A percentile compares a stretch with the other conserved stretches of the same genome.
Evolutionary conservation across 1,284 basidiomycete genomes (phyloP).

Genomic region (Malassezia dermatis): DNA sequence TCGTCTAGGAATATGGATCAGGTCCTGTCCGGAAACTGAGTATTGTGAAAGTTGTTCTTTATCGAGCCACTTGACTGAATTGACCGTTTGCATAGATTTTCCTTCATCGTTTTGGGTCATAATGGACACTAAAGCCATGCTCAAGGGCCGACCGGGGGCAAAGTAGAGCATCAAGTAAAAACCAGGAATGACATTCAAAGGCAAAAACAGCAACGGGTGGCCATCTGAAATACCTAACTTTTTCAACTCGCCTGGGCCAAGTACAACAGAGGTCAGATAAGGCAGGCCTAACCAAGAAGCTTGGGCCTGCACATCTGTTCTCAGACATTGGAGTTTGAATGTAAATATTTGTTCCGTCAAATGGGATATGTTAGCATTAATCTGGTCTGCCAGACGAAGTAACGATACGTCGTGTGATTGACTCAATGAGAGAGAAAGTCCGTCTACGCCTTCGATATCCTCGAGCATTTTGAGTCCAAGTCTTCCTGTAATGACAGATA

Average conservation of each 20-base stretch:
- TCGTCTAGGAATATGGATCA: background rate
- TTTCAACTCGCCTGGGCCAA: constrained; percentile 6
- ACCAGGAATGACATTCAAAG: background rate
- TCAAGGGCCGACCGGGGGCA: background rate
- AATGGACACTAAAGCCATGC: constrained; percentile 9
- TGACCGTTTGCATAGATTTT: constrained; percentile 8
- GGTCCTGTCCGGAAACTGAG: background rate
- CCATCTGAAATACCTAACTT: constrained; percentile 7
- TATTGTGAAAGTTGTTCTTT: background rate
- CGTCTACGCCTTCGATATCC: background rate
- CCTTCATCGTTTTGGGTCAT: constrained; percentile 1
- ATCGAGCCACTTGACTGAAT: constrained; percentile 16
- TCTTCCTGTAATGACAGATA: constrained; percentile 5
- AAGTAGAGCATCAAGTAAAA: constrained; percentile 8
- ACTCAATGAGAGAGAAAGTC: background rate
- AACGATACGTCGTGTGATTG: background rate
- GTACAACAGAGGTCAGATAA: background rate
- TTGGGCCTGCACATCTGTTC: background rate
- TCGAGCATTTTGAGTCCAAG: constrained; percentile 9
- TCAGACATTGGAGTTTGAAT: constrained; percentile 6
- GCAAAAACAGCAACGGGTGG: constrained; percentile 10
- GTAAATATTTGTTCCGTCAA: constrained; percentile 1
- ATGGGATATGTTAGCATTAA: background rate
- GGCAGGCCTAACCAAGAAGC: constrained; percentile 13
- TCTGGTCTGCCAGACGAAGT: constrained; percentile 7